These are phyloP conservation scores for Asterella californica DNA, from an alignment of 225 moss, liverwort and hornwort genomes.

Conservation along the genomic window DNA sequence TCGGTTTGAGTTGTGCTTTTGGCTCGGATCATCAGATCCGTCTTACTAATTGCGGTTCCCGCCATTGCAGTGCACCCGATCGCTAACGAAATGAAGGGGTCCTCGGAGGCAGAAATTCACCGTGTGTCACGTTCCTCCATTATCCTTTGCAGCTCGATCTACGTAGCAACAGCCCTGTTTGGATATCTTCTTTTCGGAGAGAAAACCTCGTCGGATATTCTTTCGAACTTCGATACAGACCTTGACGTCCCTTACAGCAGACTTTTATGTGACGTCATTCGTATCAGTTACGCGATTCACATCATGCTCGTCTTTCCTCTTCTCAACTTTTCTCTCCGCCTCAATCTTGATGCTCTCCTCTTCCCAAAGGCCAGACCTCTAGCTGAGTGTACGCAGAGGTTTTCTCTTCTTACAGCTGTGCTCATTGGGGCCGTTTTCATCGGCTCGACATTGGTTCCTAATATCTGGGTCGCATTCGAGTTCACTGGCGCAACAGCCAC, in stretches of 20 bases:
- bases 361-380: constrained; percentile 65
- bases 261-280: constrained; percentile 52
- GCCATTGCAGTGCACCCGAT: constrained; percentile 76
- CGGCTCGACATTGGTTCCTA: constrained; percentile 70
- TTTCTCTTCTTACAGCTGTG: constrained; percentile 58
- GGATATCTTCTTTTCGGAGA: constrained; percentile 91
- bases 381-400: constrained; percentile 56
- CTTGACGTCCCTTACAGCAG: constrained; percentile 67
- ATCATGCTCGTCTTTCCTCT: constrained; percentile 95
- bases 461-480: constrained; percentile 87
- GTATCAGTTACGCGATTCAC: constrained; percentile 84
- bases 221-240: constrained; percentile 83
- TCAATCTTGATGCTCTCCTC: constrained; percentile 76
- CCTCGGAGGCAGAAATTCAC: constrained; percentile 50
- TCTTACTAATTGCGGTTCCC: not conserved
- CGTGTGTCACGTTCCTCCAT: constrained; percentile 57
- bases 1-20: too few relatives aligned
- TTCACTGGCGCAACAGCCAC: constrained; percentile 88
- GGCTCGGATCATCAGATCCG: too few relatives aligned
- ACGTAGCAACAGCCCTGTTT: constrained; percentile 75
- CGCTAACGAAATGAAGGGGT: constrained; percentile 71
- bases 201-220: constrained; percentile 61
- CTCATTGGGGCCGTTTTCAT: constrained; percentile 58
- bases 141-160: constrained; percentile 61
- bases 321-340: constrained; percentile 81